phyloP scores from a whole-genome alignment of 2,329 filamentous ascomycete species.

The Setomelanomma holmii region DNA sequence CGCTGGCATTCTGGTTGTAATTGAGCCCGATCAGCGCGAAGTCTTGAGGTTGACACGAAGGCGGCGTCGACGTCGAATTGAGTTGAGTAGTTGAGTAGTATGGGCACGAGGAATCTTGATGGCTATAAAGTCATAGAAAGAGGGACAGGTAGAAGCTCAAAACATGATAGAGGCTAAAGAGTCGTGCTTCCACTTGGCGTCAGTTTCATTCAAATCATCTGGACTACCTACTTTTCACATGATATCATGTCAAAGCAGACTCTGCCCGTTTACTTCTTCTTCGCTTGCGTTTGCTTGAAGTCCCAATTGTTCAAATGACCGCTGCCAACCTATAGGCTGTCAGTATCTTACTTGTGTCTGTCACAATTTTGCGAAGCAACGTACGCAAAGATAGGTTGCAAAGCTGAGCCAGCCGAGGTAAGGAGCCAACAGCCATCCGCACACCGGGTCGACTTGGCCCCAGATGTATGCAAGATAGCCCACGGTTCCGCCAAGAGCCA shows the following conservation, averaged over 20 bases:
- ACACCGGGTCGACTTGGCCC: conserved; percentile 73
- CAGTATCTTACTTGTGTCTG: conserved; percentile 6
- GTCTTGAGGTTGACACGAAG: too few species aligned
- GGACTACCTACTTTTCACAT: not conserved
- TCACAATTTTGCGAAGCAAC: not conserved
- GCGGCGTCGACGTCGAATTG: too few species aligned
- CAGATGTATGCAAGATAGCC: conserved; percentile 78
- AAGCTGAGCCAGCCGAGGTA: conserved; percentile 89
- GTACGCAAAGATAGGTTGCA: conserved; percentile 80
- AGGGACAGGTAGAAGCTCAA: too few species aligned
- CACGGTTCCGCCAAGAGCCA: conserved; percentile 72
- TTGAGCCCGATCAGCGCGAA: too few species aligned
- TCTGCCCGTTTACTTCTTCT: conserved; percentile 14
- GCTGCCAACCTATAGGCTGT: conserved; percentile 38
- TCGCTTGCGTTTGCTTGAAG: conserved; percentile 39
- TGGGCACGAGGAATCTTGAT: too few species aligned
- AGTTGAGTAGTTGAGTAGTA: too few species aligned
- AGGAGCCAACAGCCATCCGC: conserved; percentile 77
- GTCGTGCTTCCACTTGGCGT: too few species aligned
- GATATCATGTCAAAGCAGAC: not conserved
- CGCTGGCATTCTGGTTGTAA: too few species aligned
- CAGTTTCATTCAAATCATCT: too few species aligned
- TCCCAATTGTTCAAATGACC: conserved; percentile 52
- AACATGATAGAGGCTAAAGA: too few species aligned
- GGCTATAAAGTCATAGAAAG: too few species aligned